Evolutionary conservation across 2,329 filamentous ascomycete genomes (phyloP), one percentile per base, ranked within the genome.

Genomic region (Alternaria hordeiaustralica): DNA sequence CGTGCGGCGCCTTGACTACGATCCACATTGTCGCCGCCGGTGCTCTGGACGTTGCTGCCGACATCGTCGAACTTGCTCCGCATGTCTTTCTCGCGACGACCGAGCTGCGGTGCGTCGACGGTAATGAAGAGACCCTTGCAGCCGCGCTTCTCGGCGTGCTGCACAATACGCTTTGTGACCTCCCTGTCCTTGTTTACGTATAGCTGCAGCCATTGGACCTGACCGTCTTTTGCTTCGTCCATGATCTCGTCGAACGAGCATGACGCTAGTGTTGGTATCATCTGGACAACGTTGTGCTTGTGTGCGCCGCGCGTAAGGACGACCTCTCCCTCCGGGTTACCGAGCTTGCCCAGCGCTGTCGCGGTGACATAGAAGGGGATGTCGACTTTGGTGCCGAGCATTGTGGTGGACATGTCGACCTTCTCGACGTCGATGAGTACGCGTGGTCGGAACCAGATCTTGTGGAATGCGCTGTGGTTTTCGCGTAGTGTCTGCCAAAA

Each of bases 51-150:
- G 75, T 89, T 92, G 26, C 91, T 92, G 9, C 94, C 95, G 13
- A 87, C 87, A 71, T 97, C 95, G 41, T 88, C 88, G 78, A 96
- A 97, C 81, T 98, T 98, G 69, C 87, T 88, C 43, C 96, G 92
- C 96, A 98, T 98, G 79, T 98, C 96, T 84, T 98, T 99, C 81
- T 99, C 96, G 70, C 96, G 87, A 43, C 96, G 90, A 45, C 96
- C 96, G 21, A 99, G 89, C 81, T 98, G 95, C 6, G 96, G 96
- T 56, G 96, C 96, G 79, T 99, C 96, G 58, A 99, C 96, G 3
- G 96, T 99, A 83, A 99, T 97, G 85, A 99, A 99, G 18, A 99
- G 89, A 10, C 91, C 96, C 82, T 93, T 96, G 86, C 96, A 98
- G 26, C 96, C 96, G 60, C 96, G 90, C 75, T 85, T 85, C 83